Conservation (phyloP, 441 rosid species). For the Lepidium campestre region DNA sequence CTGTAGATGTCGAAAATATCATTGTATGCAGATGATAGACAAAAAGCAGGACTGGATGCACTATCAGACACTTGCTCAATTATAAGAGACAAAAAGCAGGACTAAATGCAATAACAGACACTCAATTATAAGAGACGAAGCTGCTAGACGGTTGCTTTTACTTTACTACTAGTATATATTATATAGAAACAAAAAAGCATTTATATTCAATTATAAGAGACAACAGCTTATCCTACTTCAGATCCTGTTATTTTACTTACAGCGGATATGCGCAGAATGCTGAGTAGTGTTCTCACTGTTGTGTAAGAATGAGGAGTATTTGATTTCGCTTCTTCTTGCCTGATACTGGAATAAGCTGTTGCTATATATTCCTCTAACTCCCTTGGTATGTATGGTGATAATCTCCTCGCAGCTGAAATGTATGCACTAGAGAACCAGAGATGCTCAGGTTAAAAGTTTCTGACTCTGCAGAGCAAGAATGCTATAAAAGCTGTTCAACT, state of each 20-base stretch:
- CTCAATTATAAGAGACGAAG: background rate
- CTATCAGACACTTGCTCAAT: constrained; percentile 96
- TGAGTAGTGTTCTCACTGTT: constrained; percentile 90
- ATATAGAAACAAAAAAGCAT: no score
- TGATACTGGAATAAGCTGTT: constrained; percentile 85
- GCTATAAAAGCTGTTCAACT: background rate
- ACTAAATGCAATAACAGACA: background rate
- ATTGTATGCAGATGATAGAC: constrained; percentile 87
- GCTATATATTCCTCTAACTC: constrained; percentile 95
- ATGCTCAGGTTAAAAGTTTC: background rate
- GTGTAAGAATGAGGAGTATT: constrained; percentile 93
- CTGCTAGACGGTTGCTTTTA: no score
- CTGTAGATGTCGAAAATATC: constrained; percentile 67
- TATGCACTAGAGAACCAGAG: constrained; percentile 59
- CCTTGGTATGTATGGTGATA: constrained; percentile 76
- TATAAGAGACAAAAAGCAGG: constrained; percentile 61
- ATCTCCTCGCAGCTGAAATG: constrained; percentile 91
- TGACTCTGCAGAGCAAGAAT: background rate
- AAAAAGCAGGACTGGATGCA: constrained; percentile 87
- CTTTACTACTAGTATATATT: no score
- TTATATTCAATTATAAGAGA: no score
- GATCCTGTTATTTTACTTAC: constrained; percentile 38
- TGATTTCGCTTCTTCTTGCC: constrained; percentile 96
- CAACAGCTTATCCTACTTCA: background rate
- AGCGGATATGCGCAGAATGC: constrained; percentile 94